These are phyloP conservation scores for Monosporascus sp. DNA, from an alignment of 2,329 filamentous ascomycete genomes.

Conservation along the genomic window DNA sequence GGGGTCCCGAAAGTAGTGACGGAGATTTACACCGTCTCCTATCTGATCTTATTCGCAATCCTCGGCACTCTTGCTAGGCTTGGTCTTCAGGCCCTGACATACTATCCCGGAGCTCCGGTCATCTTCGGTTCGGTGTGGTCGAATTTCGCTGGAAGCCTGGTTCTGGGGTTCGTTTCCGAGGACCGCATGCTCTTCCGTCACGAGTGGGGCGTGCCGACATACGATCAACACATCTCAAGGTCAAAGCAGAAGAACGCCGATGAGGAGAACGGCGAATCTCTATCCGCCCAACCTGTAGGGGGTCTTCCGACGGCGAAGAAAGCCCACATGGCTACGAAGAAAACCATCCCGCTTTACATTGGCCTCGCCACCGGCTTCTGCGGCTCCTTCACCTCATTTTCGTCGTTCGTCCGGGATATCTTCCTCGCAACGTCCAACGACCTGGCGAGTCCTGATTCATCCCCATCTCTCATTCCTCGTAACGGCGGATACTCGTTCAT, in stretches of 20 bases:
- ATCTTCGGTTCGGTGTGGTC: conserved; percentile 77
- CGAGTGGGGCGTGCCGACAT: conserved; percentile 53
- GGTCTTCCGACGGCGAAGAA: conserved; percentile 46
- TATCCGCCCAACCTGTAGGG: conserved; percentile 12
- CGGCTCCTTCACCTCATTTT: conserved; percentile 87
- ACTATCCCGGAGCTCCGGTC: conserved; percentile 72
- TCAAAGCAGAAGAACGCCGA: conserved; percentile 30
- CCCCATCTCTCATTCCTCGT: conserved; percentile 40
- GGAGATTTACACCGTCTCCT: conserved; percentile 68
- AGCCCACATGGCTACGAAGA: conserved; percentile 63
- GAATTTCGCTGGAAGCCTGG: conserved; percentile 73
- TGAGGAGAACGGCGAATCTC: conserved; percentile 29
- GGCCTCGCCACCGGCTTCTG: conserved; percentile 84
- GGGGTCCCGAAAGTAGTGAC: conserved; percentile 47
- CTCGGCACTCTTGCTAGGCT: conserved; percentile 79
- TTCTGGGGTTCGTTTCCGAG: conserved; percentile 84
- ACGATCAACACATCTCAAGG: conserved; percentile 30
- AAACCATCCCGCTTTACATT: conserved; percentile 83
- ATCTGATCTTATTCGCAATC: conserved; percentile 81
- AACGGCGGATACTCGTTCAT: conserved; percentile 78
- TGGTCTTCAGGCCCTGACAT: conserved; percentile 73
- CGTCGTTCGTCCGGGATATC: conserved; percentile 73
- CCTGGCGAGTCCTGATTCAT: conserved; percentile 47
- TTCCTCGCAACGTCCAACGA: conserved; percentile 79
- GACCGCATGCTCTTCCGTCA: conserved; percentile 70